Evolutionary conservation across 495 filamentous ascomycete species (phyloP).

Genomic region (Staphylotrichum tortipilum): DNA sequence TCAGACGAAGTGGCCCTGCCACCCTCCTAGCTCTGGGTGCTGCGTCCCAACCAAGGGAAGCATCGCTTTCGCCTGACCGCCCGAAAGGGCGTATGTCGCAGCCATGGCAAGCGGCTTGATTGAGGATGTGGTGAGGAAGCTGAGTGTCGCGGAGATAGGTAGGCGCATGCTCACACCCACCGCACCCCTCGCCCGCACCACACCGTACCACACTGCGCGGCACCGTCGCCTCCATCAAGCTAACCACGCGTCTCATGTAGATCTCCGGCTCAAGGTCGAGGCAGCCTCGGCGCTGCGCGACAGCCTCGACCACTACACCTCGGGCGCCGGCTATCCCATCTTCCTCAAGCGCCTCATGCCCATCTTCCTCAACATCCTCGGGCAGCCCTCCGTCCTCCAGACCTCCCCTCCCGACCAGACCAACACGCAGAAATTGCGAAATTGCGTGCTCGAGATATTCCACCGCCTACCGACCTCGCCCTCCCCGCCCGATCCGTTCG

Average conservation of each 20-base stretch:
- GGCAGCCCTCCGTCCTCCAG: conserved; percentile 82
- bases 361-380: conserved; percentile 75
- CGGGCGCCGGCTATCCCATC: conserved; percentile 51
- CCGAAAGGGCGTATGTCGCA: conserved; percentile 25
- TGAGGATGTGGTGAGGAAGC: conserved; percentile 45
- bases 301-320: conserved; percentile 62
- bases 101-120: conserved; percentile 45
- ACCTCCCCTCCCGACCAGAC: conserved; percentile 80
- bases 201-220: neutral
- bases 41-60: neutral
- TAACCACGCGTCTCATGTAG: conserved; percentile 32
- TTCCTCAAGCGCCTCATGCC: conserved; percentile 86
- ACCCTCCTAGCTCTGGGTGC: neutral
- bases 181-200: neutral
- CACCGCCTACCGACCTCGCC: conserved; percentile 74
- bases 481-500: conserved; percentile 62
- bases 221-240: conserved; percentile 1
- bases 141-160: conserved; percentile 47
- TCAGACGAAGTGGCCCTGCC: no score
- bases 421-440: conserved; percentile 65
- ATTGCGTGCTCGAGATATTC: conserved; percentile 86
- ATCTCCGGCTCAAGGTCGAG: conserved; percentile 66
- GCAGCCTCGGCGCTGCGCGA: conserved; percentile 75
- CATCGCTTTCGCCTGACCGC: conserved; percentile 8
- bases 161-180: conserved; percentile 4